Evolutionary conservation across 192 early-diverging fungal genomes (phyloP), one percentile per base, ranked within the genome.

Genomic region (Podila epigama): DNA sequence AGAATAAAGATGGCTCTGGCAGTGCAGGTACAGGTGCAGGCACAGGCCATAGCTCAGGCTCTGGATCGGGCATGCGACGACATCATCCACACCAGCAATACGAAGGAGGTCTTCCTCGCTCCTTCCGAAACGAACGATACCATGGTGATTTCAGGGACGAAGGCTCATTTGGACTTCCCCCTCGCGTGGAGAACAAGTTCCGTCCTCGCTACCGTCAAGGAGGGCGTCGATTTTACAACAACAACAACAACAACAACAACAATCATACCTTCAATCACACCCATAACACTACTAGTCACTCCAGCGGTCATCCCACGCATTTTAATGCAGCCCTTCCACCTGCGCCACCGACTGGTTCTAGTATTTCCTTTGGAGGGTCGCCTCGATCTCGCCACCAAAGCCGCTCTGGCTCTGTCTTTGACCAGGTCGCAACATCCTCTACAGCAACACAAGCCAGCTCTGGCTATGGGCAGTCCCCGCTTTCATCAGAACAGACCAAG

Each of bases 181-280:
- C 73, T 60, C 66, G 73, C 52, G 73, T 52, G 5, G 73, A 77
- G 51, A 77, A 77, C 50, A 77, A 77, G 35, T 77, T 77, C 37
- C 53, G 66, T 20, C 73, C 73, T 16, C 60, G 73, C 50, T 77
- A 68, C 18, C 73, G 73, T n/a, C 71, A 75, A 42, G 65, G 57
- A 2, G 50, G 70, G 16, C 35, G 54, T 39, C 39, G 56, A 20
- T 54, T 50, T 12, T 53, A 40, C 31, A 60, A 60, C 40, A 1
- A 41, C 15, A 42, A 25, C 52, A 22, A 35, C 1, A 11, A 48
- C 20, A 5, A 48, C 44, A 48, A 48, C 20, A 39, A 39, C 37
- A 39, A 13, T 13, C 7, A 9, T 13, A 39, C 6, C 37, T 9
- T 9, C 37, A 44, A 20, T 20, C n/a, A 48, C n/a, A 48, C 7